These are phyloP conservation scores for Pythium scleroteichum DNA, from an alignment of 352 stramenopile species.

Conservation along the genomic window DNA sequence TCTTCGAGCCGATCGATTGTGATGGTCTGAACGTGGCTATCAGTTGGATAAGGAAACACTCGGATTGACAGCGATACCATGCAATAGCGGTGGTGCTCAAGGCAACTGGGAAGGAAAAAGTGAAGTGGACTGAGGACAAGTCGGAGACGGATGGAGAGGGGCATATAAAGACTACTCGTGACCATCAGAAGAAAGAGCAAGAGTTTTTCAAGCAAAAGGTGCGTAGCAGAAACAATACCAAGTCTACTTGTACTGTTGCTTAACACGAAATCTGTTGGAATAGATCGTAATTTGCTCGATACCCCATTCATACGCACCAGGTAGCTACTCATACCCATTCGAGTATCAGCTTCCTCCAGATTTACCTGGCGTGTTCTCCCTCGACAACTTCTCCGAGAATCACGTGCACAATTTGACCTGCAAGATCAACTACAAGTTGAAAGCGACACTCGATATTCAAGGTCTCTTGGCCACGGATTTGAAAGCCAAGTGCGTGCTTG, in stretches of 20 bases:
- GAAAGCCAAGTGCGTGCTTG: constrained; percentile 31
- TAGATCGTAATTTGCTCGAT: constrained; percentile 32
- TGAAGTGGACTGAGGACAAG: constrained; percentile 46
- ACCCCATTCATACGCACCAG: constrained; percentile 23
- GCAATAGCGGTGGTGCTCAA: constrained; percentile 60
- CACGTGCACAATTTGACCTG: constrained; percentile 18
- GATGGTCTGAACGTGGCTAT: constrained; percentile 42
- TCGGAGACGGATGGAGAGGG: constrained; percentile 39
- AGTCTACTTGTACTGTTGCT: no score
- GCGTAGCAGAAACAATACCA: no score
- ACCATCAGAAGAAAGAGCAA: constrained; percentile 39
- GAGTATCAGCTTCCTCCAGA: constrained; percentile 36
- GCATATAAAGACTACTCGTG: constrained; percentile 24
- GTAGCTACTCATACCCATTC: constrained; percentile 41
- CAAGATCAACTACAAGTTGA: constrained; percentile 42
- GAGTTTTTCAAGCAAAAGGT: constrained; percentile 77
- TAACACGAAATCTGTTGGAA: no score
- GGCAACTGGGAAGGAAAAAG: constrained; percentile 64
- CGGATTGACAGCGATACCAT: background rate
- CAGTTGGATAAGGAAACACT: background rate
- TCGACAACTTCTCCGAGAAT: constrained; percentile 20
- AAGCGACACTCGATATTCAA: constrained; percentile 34
- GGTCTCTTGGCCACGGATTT: constrained; percentile 37
- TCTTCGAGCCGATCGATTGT: constrained; percentile 61
- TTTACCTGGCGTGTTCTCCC: constrained; percentile 30